Percentiles rank a stretch among this genome's conserved stretches.
Evolutionary conservation across 2,329 filamentous ascomycete species (phyloP).

Genomic region (Calonectria crousiana): DNA sequence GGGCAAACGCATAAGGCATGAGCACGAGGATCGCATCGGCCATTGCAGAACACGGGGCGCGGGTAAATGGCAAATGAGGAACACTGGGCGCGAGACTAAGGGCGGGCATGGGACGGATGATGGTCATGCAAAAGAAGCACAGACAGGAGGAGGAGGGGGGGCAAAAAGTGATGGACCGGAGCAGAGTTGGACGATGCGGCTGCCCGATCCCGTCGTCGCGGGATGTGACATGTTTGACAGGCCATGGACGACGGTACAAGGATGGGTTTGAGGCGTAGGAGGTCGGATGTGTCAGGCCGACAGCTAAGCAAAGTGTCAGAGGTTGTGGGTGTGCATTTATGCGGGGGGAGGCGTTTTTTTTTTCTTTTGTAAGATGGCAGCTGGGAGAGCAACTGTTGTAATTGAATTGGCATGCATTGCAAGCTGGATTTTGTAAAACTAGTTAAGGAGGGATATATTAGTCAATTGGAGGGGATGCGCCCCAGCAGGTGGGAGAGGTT

Average conservation of each 20-base stretch:
- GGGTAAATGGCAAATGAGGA: constrained; percentile 10
- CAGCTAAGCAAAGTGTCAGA: constrained; percentile 21
- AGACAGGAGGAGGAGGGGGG: constrained; percentile 25
- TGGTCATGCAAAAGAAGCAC: constrained; percentile 30
- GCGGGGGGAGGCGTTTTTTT: constrained; percentile 39
- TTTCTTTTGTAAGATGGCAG: constrained; percentile 26
- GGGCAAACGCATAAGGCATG: constrained; percentile 18
- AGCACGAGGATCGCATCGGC: constrained; percentile 14
- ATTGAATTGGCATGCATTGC: constrained; percentile 27
- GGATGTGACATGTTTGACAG: constrained; percentile 25
- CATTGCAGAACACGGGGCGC: constrained; percentile 6
- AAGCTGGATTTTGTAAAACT: constrained; percentile 38
- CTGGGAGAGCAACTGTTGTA: constrained; percentile 33
- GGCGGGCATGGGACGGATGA: constrained; percentile 26
- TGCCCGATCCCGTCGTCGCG: constrained; percentile 24
- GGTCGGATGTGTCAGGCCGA: constrained; percentile 13
- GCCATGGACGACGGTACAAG: constrained; percentile 8
- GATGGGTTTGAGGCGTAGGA: constrained; percentile 19
- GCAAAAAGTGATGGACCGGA: constrained; percentile 24
- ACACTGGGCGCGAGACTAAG: constrained; percentile 20
- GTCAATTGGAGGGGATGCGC: constrained; percentile 22
- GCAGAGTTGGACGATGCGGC: constrained; percentile 25
- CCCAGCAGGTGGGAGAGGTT: background rate
- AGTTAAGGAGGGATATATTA: constrained; percentile 22
- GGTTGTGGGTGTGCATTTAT: constrained; percentile 24